Evolutionary conservation across 331 rosid genomes (phyloP).

Genomic region (Ulmus americana): DNA sequence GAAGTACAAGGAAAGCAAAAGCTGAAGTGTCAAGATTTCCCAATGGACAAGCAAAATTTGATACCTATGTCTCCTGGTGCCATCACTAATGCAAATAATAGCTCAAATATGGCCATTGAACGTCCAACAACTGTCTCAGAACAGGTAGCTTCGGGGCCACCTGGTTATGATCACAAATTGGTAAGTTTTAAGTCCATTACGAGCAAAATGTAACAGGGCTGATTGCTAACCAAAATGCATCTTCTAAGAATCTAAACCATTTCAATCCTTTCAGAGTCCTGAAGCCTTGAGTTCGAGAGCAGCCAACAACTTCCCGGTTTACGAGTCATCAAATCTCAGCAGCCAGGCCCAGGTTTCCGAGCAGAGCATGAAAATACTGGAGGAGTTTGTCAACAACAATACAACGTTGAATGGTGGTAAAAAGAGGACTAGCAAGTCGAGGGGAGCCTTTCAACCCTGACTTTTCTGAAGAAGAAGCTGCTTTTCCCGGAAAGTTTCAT

Average conservation of each 20-base stretch:
- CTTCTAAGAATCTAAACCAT: conserved; percentile 4
- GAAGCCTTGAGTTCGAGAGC: conserved; percentile 11
- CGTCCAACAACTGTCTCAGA: conserved; percentile 6
- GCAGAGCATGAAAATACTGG: conserved; percentile 9
- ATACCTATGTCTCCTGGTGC: conserved; percentile 5
- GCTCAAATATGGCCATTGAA: background rate
- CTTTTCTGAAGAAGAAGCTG: conserved; percentile 9
- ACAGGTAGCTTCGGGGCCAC: conserved; percentile 4
- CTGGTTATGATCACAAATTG: conserved; percentile 5
- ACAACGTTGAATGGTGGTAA: background rate
- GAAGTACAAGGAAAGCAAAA: conserved; percentile 3
- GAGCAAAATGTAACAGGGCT: background rate
- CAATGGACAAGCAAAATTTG: conserved; percentile 4
- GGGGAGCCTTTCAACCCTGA: background rate
- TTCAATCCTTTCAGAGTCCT: conserved; percentile 12
- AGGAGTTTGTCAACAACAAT: conserved; percentile 25
- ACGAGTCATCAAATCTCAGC: conserved; percentile 2
- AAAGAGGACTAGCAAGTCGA: background rate
- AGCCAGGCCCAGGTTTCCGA: background rate
- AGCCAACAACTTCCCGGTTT: conserved; percentile 5
- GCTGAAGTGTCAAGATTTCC: conserved; percentile 4
- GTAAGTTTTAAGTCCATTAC: background rate
- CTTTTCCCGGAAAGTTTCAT: conserved; percentile 1
- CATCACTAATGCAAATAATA: background rate
- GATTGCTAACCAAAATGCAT: background rate